Evolutionary conservation across 2,329 filamentous ascomycete species (phyloP).

Genomic region (Rhynchosporium graminicola): DNA sequence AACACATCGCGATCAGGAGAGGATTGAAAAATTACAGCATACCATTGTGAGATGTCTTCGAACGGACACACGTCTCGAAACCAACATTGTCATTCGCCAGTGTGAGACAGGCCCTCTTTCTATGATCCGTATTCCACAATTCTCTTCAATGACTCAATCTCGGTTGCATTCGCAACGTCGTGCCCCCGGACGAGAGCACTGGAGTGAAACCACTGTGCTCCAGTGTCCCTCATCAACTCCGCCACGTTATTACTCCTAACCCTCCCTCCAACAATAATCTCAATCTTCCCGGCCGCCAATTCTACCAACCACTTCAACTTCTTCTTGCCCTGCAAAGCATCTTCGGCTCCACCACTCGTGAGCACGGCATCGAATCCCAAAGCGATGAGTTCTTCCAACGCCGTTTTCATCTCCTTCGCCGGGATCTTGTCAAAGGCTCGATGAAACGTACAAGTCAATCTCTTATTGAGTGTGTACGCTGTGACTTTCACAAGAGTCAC

Average conservation of each 20-base stretch:
- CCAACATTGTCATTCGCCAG: too few relatives aligned
- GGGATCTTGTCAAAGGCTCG: slow-evolving; percentile 51
- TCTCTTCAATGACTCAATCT: slow-evolving; percentile 28
- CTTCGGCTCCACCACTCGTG: slow-evolving; percentile 47
- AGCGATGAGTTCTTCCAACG: slow-evolving; percentile 22
- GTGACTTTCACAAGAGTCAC: slow-evolving; percentile 42
- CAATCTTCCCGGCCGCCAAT: slow-evolving; percentile 40
- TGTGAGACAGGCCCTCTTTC: too few relatives aligned
- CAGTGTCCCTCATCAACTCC: slow-evolving; percentile 38
- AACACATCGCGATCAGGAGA: too few relatives aligned
- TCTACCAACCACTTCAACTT: slow-evolving; percentile 38
- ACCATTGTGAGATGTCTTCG: too few relatives aligned
- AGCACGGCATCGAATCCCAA: slow-evolving; percentile 51
- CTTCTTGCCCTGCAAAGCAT: slow-evolving; percentile 27
- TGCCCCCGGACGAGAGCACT: slow-evolving; percentile 44
- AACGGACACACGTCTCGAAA: too few relatives aligned
- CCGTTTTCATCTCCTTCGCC: slow-evolving; percentile 11
- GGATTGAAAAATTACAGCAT: too few relatives aligned
- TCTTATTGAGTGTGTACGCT: too few relatives aligned
- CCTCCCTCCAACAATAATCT: slow-evolving; percentile 53
- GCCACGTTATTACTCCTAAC: slow-evolving; percentile 48
- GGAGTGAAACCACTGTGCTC: slow-evolving; percentile 46
- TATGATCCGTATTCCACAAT: background rate
- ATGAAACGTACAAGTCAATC: slow-evolving; percentile 54
- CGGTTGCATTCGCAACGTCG: slow-evolving; percentile 37